A percentile compares a stretch with the other conserved stretches of the same genome.
Conservation (phyloP, 176 grass and related monocot species). For the Avena eriantha region DNA sequence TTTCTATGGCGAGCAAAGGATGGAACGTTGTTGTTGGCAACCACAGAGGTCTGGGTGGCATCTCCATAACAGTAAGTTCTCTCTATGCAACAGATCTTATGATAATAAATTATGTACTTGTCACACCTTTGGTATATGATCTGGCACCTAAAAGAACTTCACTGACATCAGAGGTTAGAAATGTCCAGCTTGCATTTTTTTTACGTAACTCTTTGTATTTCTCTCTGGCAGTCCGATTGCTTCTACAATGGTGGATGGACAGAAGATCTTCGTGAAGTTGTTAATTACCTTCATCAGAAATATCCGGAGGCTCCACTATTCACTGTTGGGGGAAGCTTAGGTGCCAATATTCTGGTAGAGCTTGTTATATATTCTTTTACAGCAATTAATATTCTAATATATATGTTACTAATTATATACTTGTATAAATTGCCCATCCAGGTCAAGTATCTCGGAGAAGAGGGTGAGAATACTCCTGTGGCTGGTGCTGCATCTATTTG, state of each 20-base stretch:
- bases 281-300: constrained; percentile 87
- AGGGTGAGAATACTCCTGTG: constrained; percentile 88
- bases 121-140: neutral
- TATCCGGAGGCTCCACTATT: constrained; percentile 80
- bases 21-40: constrained; percentile 96
- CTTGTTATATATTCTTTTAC: constrained; percentile 5
- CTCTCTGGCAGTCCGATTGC: constrained; percentile 75
- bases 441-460: constrained; percentile 99
- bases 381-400: neutral
- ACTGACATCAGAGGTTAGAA: constrained; percentile 24
- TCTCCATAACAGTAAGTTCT: constrained; percentile 90
- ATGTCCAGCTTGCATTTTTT: neutral
- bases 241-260: constrained; percentile 99
- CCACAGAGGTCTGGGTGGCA: constrained; percentile 90
- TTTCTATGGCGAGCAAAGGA: constrained; percentile 71
- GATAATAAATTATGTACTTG: neutral
- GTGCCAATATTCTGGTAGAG: constrained; percentile 93
- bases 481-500: constrained; percentile 90
- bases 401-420: neutral
- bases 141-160: neutral
- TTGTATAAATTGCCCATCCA: constrained; percentile 40
- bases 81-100: constrained; percentile 17
- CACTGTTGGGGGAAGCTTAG: constrained; percentile 92
- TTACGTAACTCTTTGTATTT: constrained; percentile 28
- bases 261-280: constrained; percentile 81